Evolutionary conservation across 768 basidiomycete genomes (phyloP).

Genomic region (Symmetrospora coprosmae): DNA sequence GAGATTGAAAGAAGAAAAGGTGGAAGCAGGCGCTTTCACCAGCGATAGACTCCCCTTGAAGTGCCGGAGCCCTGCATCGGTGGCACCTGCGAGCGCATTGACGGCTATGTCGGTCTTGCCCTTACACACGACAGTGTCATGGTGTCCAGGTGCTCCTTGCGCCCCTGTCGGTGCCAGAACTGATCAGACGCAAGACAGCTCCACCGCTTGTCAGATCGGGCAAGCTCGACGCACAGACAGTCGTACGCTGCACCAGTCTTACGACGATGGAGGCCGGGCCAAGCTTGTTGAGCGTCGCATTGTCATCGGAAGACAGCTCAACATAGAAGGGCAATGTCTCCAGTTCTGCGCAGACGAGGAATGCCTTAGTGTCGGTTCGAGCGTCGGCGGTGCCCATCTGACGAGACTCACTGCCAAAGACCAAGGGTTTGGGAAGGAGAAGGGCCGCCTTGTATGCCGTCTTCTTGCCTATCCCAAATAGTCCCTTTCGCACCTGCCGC

Average conservation of each 20-base stretch:
- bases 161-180: not conserved
- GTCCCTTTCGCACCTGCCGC: not conserved
- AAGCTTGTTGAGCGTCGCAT: not conserved
- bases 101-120: not conserved
- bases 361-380: no score
- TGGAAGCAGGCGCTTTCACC: not conserved
- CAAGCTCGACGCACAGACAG: not conserved
- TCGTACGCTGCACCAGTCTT: not conserved
- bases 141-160: not conserved
- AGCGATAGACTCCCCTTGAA: not conserved
- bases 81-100: no score
- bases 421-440: not conserved
- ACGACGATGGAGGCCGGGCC: not conserved
- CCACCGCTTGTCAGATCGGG: not conserved
- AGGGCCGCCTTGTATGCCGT: not conserved
- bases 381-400: no score
- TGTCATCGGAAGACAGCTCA: not conserved
- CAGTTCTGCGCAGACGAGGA: not conserved
- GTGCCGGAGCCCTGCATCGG: not conserved
- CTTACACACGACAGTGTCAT: not conserved
- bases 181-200: no score
- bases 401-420: constrained; percentile 10
- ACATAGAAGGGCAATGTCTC: constrained; percentile 11
- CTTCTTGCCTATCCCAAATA: constrained; percentile 14
- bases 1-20: not conserved